These are phyloP conservation scores for Wakefieldia striispora DNA, from an alignment of 768 basidiomycete genomes.

Conservation along the genomic window DNA sequence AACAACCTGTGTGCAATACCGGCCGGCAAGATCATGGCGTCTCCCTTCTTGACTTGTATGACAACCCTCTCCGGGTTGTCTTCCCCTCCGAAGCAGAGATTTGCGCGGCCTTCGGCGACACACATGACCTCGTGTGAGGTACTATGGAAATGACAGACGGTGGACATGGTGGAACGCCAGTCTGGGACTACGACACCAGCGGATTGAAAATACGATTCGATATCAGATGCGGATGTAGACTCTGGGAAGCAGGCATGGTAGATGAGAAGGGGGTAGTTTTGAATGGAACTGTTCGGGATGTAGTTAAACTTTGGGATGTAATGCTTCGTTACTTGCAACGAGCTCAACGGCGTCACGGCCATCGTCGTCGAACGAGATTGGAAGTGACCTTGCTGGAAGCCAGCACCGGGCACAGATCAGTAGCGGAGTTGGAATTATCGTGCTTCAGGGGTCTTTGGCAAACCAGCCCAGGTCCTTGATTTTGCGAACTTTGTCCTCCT, in stretches of 20 bases:
- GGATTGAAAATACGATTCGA: conserved; percentile 35
- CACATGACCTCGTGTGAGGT: conserved; percentile 42
- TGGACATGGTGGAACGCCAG: conserved; percentile 45
- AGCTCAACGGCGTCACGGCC: conserved; percentile 20
- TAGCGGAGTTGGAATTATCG: too few species aligned
- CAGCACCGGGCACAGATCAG: neutral
- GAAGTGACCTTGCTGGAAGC: neutral
- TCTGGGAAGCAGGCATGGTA: conserved; percentile 34
- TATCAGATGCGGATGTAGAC: conserved; percentile 15
- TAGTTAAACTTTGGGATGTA: conserved; percentile 32
- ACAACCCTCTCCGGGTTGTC: conserved; percentile 33
- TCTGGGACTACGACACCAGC: conserved; percentile 37
- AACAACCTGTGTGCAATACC: conserved; percentile 40
- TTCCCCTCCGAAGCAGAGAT: conserved; percentile 41
- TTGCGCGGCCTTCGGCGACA: conserved; percentile 33
- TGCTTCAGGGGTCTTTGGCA: too few species aligned
- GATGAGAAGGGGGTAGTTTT: conserved; percentile 36
- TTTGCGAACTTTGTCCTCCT: too few species aligned
- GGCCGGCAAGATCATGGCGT: conserved; percentile 41
- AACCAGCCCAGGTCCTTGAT: too few species aligned
- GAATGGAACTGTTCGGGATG: conserved; percentile 33
- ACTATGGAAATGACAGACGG: conserved; percentile 41
- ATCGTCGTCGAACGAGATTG: neutral
- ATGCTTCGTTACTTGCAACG: conserved; percentile 29
- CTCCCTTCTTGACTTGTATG: conserved; percentile 33